Conservation (phyloP, 2,329 filamentous ascomycete genomes). For the Cladosporium velox region DNA sequence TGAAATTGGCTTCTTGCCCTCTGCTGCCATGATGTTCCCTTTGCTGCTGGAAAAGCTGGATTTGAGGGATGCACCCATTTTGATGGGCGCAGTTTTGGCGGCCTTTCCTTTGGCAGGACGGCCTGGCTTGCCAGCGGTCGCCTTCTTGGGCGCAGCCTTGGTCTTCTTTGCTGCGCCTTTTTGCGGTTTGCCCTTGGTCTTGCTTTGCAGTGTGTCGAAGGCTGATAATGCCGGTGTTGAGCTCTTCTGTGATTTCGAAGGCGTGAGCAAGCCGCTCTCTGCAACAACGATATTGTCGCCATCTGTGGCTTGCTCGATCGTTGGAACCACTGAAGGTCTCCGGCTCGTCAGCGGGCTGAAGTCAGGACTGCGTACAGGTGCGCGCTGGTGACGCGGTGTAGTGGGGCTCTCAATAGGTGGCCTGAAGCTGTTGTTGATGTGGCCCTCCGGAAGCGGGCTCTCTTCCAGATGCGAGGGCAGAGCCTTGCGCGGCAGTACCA, state of each 20-base stretch:
- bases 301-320: slow-evolving; percentile 30
- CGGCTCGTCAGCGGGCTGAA: slow-evolving; percentile 29
- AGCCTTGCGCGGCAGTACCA: slow-evolving; percentile 37
- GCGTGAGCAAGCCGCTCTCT: slow-evolving; percentile 35
- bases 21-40: slow-evolving; percentile 24
- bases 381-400: slow-evolving; percentile 21
- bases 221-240: slow-evolving; percentile 26
- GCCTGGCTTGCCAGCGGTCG: slow-evolving; percentile 30
- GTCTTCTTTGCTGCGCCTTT: slow-evolving; percentile 20
- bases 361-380: slow-evolving; percentile 18
- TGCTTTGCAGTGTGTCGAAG: slow-evolving; percentile 24
- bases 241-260: slow-evolving; percentile 35
- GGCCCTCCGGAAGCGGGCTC: slow-evolving; percentile 26
- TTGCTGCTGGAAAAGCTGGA: slow-evolving; percentile 32
- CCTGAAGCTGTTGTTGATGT: slow-evolving; percentile 37
- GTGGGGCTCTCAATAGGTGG: slow-evolving; percentile 28
- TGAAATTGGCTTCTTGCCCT: slow-evolving; percentile 19
- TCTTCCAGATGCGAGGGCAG: slow-evolving; percentile 23
- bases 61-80: slow-evolving; percentile 26
- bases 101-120: slow-evolving; percentile 27
- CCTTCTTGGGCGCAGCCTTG: slow-evolving; percentile 29
- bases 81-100: slow-evolving; percentile 19
- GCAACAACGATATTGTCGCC: slow-evolving; percentile 31
- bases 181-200: slow-evolving; percentile 22
- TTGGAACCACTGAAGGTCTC: slow-evolving; percentile 27